Conservation (phyloP, 176 grass and related monocot species). For the Carex littledalei region DNA sequence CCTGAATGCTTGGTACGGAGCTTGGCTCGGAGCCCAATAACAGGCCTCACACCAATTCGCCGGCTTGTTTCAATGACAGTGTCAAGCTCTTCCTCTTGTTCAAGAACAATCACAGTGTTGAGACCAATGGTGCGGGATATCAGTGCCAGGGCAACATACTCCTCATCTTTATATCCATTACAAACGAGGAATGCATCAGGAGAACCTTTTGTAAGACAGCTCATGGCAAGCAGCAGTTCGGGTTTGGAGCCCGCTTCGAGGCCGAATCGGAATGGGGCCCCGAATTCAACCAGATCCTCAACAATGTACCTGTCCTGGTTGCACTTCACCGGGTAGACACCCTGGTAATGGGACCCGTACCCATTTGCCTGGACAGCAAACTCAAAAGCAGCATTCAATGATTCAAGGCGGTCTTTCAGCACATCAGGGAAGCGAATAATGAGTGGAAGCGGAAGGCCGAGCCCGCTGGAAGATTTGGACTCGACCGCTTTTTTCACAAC, state of each 20-base stretch:
- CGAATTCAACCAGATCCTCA: conserved; percentile 88
- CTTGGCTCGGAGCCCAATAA: conserved; percentile 88
- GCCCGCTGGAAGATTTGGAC: conserved; percentile 33
- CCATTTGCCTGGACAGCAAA: conserved; percentile 63
- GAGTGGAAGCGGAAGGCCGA: conserved; percentile 61
- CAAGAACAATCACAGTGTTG: conserved; percentile 80
- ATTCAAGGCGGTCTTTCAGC: conserved; percentile 73
- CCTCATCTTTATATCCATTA: conserved; percentile 93
- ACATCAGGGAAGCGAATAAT: conserved; percentile 85
- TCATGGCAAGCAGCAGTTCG: conserved; percentile 85
- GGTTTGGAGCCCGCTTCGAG: conserved; percentile 94
- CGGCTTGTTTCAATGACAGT: conserved; percentile 67
- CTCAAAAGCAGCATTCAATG: conserved; percentile 61
- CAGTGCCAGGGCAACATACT: conserved; percentile 75
- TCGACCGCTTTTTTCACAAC: conserved; percentile 54
- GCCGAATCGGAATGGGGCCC: conserved; percentile 61
- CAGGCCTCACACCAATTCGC: conserved; percentile 50
- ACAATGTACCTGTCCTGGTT: conserved; percentile 94
- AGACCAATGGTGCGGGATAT: conserved; percentile 61
- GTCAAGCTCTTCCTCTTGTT: conserved; percentile 97
- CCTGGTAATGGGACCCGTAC: conserved; percentile 61
- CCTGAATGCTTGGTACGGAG: conserved; percentile 91
- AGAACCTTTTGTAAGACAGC: conserved; percentile 54
- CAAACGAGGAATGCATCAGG: conserved; percentile 78
- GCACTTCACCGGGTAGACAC: conserved; percentile 95